A percentile compares a stretch with the other conserved stretches of the same genome.
Conservation (phyloP, 176 grass and related monocot genomes). For the Phoenix dactylifera region DNA sequence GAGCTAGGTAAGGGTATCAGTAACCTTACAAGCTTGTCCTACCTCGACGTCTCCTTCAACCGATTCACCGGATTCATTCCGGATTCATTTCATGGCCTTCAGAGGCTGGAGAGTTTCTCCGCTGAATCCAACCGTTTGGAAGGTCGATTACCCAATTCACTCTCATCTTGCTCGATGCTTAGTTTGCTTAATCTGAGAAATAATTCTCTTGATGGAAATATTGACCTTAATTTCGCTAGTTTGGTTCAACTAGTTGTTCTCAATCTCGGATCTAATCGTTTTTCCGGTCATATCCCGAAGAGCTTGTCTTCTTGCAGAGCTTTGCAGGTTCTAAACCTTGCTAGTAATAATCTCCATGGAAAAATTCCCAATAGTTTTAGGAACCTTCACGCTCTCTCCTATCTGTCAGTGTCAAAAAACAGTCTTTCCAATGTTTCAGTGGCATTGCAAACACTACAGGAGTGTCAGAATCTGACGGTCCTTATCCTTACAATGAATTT, state of each 20-base stretch:
- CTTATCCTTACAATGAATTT: too few species aligned
- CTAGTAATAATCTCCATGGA: neutral
- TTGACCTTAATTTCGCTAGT: neutral
- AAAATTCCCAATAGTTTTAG: neutral
- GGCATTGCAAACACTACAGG: neutral
- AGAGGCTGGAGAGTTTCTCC: neutral
- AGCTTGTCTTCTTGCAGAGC: neutral
- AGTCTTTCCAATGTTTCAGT: neutral
- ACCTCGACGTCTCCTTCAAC: neutral
- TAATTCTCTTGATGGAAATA: neutral
- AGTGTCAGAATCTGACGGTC: too few species aligned
- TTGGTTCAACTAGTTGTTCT: neutral
- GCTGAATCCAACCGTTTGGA: neutral
- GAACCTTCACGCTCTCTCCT: neutral
- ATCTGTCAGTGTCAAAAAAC: neutral
- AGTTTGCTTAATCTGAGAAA: neutral
- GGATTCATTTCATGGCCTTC: neutral
- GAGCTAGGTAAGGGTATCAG: neutral
- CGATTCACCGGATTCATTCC: neutral
- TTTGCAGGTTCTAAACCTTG: neutral
- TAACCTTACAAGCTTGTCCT: neutral
- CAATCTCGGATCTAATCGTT: neutral
- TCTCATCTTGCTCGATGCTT: conserved; percentile 1
- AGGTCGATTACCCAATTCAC: neutral
- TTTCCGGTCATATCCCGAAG: neutral